Evolutionary conservation across 2,329 filamentous ascomycete species (phyloP).

Genomic region (Fusarium bactridioides): DNA sequence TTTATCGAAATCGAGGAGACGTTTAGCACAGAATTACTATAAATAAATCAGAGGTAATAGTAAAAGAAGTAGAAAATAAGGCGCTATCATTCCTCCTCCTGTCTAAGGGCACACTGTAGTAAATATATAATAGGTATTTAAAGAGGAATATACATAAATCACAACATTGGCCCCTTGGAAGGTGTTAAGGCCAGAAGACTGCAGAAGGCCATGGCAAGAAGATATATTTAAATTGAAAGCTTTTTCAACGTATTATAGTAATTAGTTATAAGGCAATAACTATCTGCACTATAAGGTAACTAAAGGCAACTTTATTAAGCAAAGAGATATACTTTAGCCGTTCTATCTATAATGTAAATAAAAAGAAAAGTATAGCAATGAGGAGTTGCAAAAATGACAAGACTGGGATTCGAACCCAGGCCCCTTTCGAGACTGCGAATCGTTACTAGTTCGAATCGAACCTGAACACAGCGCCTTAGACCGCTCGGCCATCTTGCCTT

Average conservation of each 20-base stretch:
- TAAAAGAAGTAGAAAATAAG: background rate
- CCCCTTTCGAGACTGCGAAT: constrained; percentile 39
- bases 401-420: constrained; percentile 37
- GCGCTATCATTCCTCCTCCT: accelerated
- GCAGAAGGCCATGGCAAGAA: background rate
- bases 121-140: too few species aligned
- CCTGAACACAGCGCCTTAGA: constrained; percentile 39
- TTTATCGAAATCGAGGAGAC: accelerated
- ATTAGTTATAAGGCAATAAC: accelerated
- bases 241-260: background rate
- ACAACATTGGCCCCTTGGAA: accelerated
- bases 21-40: accelerated
- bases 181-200: accelerated
- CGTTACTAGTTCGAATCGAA: constrained; percentile 29
- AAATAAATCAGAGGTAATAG: accelerated
- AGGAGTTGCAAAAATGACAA: constrained; percentile 20
- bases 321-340: background rate
- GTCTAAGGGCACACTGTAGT: accelerated
- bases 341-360: too few species aligned
- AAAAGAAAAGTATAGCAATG: too few species aligned
- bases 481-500: constrained; percentile 32
- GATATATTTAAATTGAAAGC: accelerated
- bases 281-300: accelerated
- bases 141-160: accelerated
- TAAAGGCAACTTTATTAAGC: too few species aligned